A percentile compares a stretch with the other conserved stretches of the same genome.
Conservation (phyloP, 176 grass and related monocot species). For the Paspalum vaginatum region DNA sequence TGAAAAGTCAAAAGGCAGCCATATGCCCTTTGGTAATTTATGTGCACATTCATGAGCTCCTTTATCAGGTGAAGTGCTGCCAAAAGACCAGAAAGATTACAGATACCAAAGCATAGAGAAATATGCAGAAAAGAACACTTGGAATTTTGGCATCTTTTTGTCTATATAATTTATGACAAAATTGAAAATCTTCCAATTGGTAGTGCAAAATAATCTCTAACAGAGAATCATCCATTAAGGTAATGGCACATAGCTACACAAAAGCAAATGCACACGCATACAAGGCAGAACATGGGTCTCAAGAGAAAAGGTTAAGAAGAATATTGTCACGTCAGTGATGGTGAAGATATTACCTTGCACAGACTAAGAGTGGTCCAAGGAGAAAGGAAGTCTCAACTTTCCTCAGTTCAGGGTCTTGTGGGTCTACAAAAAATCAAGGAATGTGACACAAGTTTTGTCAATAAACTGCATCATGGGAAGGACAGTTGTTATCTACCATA, state of each 20-base stretch:
- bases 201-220: constrained; percentile 18
- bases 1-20: constrained; percentile 84
- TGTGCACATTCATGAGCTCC: constrained; percentile 69
- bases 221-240: not conserved
- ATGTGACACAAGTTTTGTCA: constrained; percentile 22
- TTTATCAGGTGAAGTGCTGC: constrained; percentile 75
- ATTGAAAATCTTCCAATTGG: not conserved
- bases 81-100: constrained; percentile 25
- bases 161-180: not conserved
- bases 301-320: not conserved
- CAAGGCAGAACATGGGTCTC: constrained; percentile 10
- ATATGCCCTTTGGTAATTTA: constrained; percentile 74
- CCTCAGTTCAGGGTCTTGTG: constrained; percentile 69
- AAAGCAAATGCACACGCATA: constrained; percentile 6
- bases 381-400: constrained; percentile 94
- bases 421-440: constrained; percentile 51
- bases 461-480: constrained; percentile 3
- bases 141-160: constrained; percentile 21
- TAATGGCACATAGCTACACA: not conserved
- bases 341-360: constrained; percentile 63
- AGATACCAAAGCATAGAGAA: not conserved
- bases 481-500: not conserved
- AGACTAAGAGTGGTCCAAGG: constrained; percentile 80
- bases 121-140: constrained; percentile 13
- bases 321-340: not conserved